Evolutionary conservation across 257 asterid species (phyloP), one percentile per base, ranked within the genome.

Genomic region (Solanum megistacrolobum): DNA sequence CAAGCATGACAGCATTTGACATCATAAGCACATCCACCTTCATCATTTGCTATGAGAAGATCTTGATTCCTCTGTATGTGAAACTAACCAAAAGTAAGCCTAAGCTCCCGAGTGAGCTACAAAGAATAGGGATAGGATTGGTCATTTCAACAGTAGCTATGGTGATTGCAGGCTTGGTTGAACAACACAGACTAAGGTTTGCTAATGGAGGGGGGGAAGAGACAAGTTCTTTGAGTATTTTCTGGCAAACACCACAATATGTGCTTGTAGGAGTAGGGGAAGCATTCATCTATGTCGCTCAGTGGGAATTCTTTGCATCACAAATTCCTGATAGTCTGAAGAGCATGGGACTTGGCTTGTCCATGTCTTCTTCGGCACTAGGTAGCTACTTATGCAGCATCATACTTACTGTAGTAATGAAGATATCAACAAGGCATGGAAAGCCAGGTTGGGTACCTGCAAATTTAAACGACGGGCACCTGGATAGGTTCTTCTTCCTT

Each of bases 171-270:
- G 98, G 97, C 65, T 79, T 94, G 21, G 96, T 94, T 4, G 98
- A 96, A 89, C 96, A 91, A 62, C 62, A 89, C 31, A 91, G 98
- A 35, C 92, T 92, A 20, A 92, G 88, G 90, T 89, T 92, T 68
- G 93, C 95, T 6, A 12, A 73, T 29, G 46, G 5, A 6, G 86
- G 88, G 8, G 93, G 52, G 21, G 88, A 90, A 69, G 97, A 94
- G 76, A 87, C 94, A 27, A 94, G 98, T 88, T 92, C 94, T 25
- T 39, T 96, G 58, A 96, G 93, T 65, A 94, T 95, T 9, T 93
- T 94, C 88, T 95, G 98, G 98, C 98, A 95, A 86, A 86, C 91
- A 34, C 98, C 98, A 32, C 98, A 96, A 69, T 94, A 94, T 65
- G 98, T 94, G 83, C 96, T 96, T 18, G 96, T 95, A 74, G 98